Evolutionary conservation across 176 grass and related monocot species (phyloP), one percentile per base, ranked within the genome.

Genomic region (Musa schizocarpa): DNA sequence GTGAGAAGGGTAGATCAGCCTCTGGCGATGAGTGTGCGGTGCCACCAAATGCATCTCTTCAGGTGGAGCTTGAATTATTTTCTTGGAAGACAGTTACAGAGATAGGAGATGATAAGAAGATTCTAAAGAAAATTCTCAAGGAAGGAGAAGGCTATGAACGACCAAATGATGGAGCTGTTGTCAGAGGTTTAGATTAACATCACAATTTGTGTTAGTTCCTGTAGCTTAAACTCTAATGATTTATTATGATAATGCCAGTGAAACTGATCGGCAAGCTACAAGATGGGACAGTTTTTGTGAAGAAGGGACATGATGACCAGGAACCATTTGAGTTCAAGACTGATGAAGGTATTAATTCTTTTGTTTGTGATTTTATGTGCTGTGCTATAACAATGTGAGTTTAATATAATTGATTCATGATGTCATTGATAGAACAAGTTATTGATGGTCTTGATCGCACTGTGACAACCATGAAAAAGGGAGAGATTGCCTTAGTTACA

Each of bases 81-180:
- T 97, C 94, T 50, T 97, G 87, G 87, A 97, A 97, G 87, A 81
- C 90, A 2, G 94, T 93, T 68, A 90, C 94, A 48, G 88, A 90
- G 75, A 90, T 97, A 72, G 88, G 94, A 22, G 86, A 93, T 81
- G 90, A 92, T 82, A 97, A 97, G 82, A 93, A 93, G 86, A 97
- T 97, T 23, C 84, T 92, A 12, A 97, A 93, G 65, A 97, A 93
- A 66, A 89, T 97, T 78, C 74, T 93, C 13, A 93, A 80, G 80
- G 92, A 96, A 86, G 92, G 88, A 2, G 87, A 93, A 51, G 90
- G 93, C 7, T 97, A 87, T 71, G 90, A 97, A 24, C 84, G 78
- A 12, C 93, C 90, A 34, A 93, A 97, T 19, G 93, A 97, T 78
- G 93, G 93, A 72, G 79, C 90, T 29, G 77, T 82, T 51, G 93